Base-by-base conservation (phyloP, 2,329 filamentous ascomycete species). In the Aspergillus sp. region DNA sequence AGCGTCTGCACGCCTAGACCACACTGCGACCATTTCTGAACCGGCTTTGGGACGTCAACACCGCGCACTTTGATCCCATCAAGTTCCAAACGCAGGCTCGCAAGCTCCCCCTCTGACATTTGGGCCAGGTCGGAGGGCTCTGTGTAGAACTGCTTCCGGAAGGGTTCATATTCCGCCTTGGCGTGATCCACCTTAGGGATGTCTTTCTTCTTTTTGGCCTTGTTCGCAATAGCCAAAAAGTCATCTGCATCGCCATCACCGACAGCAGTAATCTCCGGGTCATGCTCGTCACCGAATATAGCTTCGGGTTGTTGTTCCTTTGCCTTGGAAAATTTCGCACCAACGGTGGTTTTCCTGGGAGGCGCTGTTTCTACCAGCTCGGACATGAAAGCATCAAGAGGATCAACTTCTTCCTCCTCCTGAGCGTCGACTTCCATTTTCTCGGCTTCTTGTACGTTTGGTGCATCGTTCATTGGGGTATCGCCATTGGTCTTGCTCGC, bases 371-470 rank as follows among this genome's bases (percentile, higher is more conserved):
- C 80, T 3, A 76, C 76, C 46, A 88, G 78, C 55, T 82, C 84
- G 48, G 86, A 88, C 94, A 99, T 99, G 76, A 95, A 99, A n/a
- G 91, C 93, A 75, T 99, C 94, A 34, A 99, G 78, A 6, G 94
- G 91, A 69, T 99, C 94, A 32, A 94, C 84, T 43, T 91, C 89
- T 50, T 91, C 73, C 36, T 55, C 65, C 20, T 66, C 56, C 29
- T 58, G 41, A 4, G 57, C 63, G 23, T 71, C 68, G 5, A 64
- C 57, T 19, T 76, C 72, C 61, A 75, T 76, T 38, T 73, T 74
- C 55, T 71, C 67, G 23, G 58, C 40, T 19, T 64, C 56, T 34
- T 74, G 71, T 41, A 66, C 58, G 47, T 59, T 62, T 20, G 69
- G 66, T 16, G 70, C 71, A 56, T 81, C 77, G 55, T 68, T 64